Evolutionary conservation across 2,329 filamentous ascomycete genomes (phyloP), one percentile per base, ranked within the genome.

Genomic region (Cercospora zeina): DNA sequence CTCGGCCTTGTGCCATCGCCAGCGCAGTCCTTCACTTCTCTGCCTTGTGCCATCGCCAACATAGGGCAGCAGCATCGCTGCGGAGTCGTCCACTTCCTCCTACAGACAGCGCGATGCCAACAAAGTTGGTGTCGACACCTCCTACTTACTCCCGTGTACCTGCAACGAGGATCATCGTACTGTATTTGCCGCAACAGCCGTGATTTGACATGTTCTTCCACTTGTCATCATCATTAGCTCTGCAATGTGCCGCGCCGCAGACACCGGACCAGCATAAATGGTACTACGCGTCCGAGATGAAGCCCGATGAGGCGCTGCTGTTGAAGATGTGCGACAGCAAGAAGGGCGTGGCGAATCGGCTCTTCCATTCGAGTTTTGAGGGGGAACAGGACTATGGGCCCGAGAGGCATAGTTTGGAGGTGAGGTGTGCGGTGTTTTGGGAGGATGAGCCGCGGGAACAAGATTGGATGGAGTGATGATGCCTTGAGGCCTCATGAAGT

Each of bases 221-320:
- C n/a, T n/a, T n/a, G n/a, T n/a, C n/a, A n/a, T 19, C 16, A 42
- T 9, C 37, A 19, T 42, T 42, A 27, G 54, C 21, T 45, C 42
- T 53, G 39, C 36, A 42, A 8, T 30, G 39, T n/a, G 34, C 47
- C 34, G 21, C 39, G 30, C 54, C 54, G 4, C 7, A 11, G 14
- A 27, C 30, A 8, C 37, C 33, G 5, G 19, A 45, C 2, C 47
- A 54, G 14, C 54, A 62, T 34, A 50, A 39, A 42, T 58, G 45
- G 59, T 62, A 53, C 9, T 62, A 62, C 31, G 53, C 45, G 3
- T 57, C 53, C 4, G 42, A 61, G 31, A 55, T 61, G 59, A 57
- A 39, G 47, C 57, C 57, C 2, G 24, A 53, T 10, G 49, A 59
- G 47, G 58, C 50, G 2, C 30, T 54, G 9, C 13, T 60, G 37